Evolutionary conservation across 441 rosid species (phyloP).

Genomic region (Pelargonium citronellum): DNA sequence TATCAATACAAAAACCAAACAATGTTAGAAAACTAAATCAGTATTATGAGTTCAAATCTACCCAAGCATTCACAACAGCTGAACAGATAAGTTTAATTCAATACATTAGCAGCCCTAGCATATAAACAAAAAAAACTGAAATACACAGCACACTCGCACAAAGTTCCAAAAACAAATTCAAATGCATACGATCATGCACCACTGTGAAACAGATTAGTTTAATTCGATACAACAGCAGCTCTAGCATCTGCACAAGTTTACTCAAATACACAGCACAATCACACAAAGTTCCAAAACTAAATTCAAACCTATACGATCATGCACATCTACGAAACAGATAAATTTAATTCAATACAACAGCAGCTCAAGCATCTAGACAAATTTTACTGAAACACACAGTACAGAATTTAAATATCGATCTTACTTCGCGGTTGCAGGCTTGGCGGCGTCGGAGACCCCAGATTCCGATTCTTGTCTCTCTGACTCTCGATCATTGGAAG

Average conservation of each 20-base stretch:
- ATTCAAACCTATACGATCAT: not conserved
- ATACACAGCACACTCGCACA: not conserved
- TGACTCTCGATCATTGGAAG: not conserved
- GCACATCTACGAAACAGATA: not conserved
- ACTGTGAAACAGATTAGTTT: not conserved
- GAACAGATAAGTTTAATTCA: not conserved
- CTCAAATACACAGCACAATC: not conserved
- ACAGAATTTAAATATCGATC: not conserved
- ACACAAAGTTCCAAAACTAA: not conserved
- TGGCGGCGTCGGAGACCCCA: constrained; percentile 11
- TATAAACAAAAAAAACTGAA: not conserved
- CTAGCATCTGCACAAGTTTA: not conserved
- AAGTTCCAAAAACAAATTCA: not conserved
- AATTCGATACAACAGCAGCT: not conserved
- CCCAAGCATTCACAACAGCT: not conserved
- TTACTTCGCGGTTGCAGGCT: constrained; percentile 23
- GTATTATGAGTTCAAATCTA: not conserved
- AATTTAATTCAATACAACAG: not conserved
- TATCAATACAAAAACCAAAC: not conserved
- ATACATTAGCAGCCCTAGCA: not conserved
- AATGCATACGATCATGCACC: not conserved
- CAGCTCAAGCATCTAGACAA: not conserved
- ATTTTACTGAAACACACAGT: not conserved
- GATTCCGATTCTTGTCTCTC: not conserved
- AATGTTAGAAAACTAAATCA: not conserved